Conservation (phyloP, 2,329 filamentous ascomycete genomes). For the Albifimbria verrucaria region DNA sequence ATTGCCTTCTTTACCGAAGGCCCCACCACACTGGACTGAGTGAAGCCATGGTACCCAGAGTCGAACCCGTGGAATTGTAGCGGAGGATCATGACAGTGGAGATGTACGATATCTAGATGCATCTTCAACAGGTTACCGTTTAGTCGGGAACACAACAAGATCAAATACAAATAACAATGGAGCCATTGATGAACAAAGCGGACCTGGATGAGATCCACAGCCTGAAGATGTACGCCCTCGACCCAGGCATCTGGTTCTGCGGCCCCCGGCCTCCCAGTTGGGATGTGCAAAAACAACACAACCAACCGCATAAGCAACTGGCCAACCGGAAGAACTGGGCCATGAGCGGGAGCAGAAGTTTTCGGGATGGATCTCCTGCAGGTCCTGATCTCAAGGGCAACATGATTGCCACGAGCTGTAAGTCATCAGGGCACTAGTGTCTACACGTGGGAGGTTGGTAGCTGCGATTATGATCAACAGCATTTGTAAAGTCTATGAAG, state of each 20-base stretch:
- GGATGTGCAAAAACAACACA: neutral
- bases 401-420: neutral
- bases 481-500: too few species aligned
- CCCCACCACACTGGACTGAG: conserved; percentile 8
- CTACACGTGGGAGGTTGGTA: too few species aligned
- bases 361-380: neutral
- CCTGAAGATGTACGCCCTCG: neutral
- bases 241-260: neutral
- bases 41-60: too few species aligned
- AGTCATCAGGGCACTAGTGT: too few species aligned
- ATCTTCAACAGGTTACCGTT: too few species aligned
- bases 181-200: too few species aligned
- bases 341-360: neutral
- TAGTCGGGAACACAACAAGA: too few species aligned
- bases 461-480: too few species aligned
- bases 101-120: too few species aligned
- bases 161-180: too few species aligned
- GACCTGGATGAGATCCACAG: neutral
- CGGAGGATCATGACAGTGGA: too few species aligned
- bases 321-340: neutral
- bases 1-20: conserved; percentile 25
- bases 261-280: neutral
- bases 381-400: neutral
- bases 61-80: too few species aligned
- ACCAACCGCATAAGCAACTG: neutral